Percentiles rank a stretch among this genome's conserved stretches.
Conservation (phyloP, 352 stramenopile species). For the Peronospora destructor region DNA sequence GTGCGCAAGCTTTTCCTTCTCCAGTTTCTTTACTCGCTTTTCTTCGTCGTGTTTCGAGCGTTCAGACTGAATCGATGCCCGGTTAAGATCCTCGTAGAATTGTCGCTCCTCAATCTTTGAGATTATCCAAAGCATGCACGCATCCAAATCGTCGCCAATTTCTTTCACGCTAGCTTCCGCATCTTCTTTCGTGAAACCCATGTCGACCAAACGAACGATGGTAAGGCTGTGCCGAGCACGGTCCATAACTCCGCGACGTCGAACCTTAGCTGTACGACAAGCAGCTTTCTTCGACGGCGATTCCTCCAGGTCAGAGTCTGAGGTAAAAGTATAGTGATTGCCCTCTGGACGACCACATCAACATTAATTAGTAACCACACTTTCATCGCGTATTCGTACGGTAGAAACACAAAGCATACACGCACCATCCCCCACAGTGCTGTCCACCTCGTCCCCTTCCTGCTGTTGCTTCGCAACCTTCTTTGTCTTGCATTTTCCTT, state of each 20-base stretch:
- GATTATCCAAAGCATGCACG: slow-evolving; percentile 80
- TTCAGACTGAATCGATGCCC: slow-evolving; percentile 73
- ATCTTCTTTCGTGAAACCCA: slow-evolving; percentile 63
- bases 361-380: slow-evolving; percentile 5
- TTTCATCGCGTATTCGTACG: background rate
- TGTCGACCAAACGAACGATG: slow-evolving; percentile 43
- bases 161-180: slow-evolving; percentile 50
- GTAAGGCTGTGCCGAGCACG: slow-evolving; percentile 49
- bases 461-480: slow-evolving; percentile 3
- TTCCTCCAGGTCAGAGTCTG: slow-evolving; percentile 19
- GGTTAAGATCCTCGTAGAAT: slow-evolving; percentile 63
- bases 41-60: slow-evolving; percentile 58
- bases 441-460: slow-evolving; percentile 5
- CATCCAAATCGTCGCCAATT: slow-evolving; percentile 51
- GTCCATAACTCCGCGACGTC: slow-evolving; percentile 13
- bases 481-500: slow-evolving; percentile 21
- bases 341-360: slow-evolving; percentile 10
- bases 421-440: slow-evolving; percentile 12
- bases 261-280: slow-evolving; percentile 4
- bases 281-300: slow-evolving; percentile 15
- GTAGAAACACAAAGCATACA: slow-evolving; percentile 1
- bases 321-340: slow-evolving; percentile 12
- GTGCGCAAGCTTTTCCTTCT: slow-evolving; percentile 45
- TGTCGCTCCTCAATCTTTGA: slow-evolving; percentile 64
- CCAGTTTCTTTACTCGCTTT: slow-evolving; percentile 42